phyloP scores from a whole-genome alignment of 331 rosid genomes.

The Telfairia occidentalis region DNA sequence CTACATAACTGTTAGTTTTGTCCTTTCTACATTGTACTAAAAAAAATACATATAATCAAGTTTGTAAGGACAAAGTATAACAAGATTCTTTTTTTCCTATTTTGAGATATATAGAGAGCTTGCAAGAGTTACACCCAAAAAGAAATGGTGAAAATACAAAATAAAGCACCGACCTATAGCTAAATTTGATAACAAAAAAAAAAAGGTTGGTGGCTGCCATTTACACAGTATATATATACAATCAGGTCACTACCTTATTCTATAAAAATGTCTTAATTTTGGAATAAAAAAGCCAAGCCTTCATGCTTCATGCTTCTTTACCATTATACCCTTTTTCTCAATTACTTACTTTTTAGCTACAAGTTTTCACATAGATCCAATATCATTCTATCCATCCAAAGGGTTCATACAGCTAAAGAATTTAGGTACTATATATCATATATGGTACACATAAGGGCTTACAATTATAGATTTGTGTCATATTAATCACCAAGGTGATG shows the following conservation, averaged over 20 bases:
- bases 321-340: background rate
- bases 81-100: too few species aligned
- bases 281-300: background rate
- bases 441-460: background rate
- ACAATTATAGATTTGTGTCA: background rate
- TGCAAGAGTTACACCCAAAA: too few species aligned
- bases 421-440: background rate
- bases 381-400: background rate
- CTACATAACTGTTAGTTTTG: too few species aligned
- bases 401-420: background rate
- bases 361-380: background rate
- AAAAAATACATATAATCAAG: too few species aligned
- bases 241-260: background rate
- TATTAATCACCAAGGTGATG: slow-evolving; percentile 28
- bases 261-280: background rate
- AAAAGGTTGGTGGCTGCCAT: background rate
- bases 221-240: background rate
- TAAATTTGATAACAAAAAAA: background rate
- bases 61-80: too few species aligned
- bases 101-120: too few species aligned
- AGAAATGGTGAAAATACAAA: too few species aligned
- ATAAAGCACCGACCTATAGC: background rate
- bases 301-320: background rate
- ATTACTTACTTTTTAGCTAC: background rate
- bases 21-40: too few species aligned